Base-by-base conservation (phyloP, 1,284 basidiomycete genomes). In the Ceratobasidium papillatum region DNA sequence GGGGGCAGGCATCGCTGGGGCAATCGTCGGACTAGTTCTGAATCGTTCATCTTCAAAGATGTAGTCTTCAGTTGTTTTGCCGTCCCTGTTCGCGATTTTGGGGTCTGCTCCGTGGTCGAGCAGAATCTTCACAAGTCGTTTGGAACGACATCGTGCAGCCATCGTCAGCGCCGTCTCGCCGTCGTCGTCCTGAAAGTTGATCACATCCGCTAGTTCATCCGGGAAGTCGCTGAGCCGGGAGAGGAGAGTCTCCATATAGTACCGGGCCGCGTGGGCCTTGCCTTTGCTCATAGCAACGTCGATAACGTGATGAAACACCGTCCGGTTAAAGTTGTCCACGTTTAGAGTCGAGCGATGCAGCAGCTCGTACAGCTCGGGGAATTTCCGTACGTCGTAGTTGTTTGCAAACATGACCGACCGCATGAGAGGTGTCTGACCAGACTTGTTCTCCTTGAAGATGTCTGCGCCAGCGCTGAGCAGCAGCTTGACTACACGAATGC, bases 351-450 rank as follows among this genome's bases (percentile, higher is more conserved):
- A 98, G 19, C 96, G 92, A 81, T 99, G 97, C 30, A 99, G 84
- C 7, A 99, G 89, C 82, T 99, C 97, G 83, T 98, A 99, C 25
- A 99, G 86, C 81, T 99, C 97, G 1, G 96, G 95, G 80, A 99
- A 99, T 83, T 99, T 99, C 80, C 98, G 94, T 71, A 99, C 92
- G 83, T 99, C 98, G 81, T 99, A 99, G 83, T 99, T 99, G 84
- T 99, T 99, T 75, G 95, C 95, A 82, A 99, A 99, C 98, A 99
- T 99, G 80, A 99, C 98, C 78, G 92, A 94, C 27, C 98, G 94
- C 98, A 99, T 99, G 71, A 99, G 85, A 0, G 98, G 93, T 11
- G 98, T 99, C 82, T 99, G 98, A 32, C 98, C 98, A 30, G 95
- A 90, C 81, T 94, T 94, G 85, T 99, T 99, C 79, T 97, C 95